Base-by-base conservation (phyloP, 2,329 filamentous ascomycete genomes). In the Dothideomycetes sp. region DNA sequence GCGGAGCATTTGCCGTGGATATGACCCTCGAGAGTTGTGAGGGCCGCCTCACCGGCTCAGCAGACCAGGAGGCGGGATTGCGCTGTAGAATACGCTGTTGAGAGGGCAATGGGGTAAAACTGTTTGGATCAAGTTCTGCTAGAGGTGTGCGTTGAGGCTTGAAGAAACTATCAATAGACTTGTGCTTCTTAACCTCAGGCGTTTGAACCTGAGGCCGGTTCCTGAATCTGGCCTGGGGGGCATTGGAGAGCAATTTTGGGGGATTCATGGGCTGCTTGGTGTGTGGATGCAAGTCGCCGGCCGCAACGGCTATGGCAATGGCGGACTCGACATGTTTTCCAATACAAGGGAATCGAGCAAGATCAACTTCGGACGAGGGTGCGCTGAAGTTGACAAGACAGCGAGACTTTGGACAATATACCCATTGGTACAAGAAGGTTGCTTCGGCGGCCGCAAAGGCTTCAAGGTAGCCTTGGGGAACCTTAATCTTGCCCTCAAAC, bases 351-450 rank as follows among this genome's bases (percentile, higher is more conserved):
- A 94, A 80, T 29, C 82, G 74, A 8, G 78, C 74, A 1, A 80
- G 66, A 17, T 79, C 74, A 16, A 86, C 59, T 4, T 75, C 75
- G 5, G 72, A 64, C 1, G 77, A 74, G 0, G 81, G 72, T 11
- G 77, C 69, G 1, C 79, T 91, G 44, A 94, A 69, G 45, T 86
- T 79, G 28, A 94, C 83, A 31, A 96, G 63, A 46, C 77, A 67
- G 44, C 80, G 70, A 29, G 73, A 70, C 25, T 70, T 66, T 0
- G 89, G 87, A 57, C 89, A 96, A 59, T 84, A 98, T 3, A 96
- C 89, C 63, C 91, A 84, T 64, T 95, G 91, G 55, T 96, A 84
- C 13, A 95, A 65, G 55, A 98, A 98, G 0, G 91, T 96, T 51
- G 84, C 68, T 60, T 98, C 91, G 0, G 91, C 91, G 57, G 89